These are phyloP conservation scores for Arbutus unedo DNA, from an alignment of 148 eudicot genomes.

Conservation along the genomic window DNA sequence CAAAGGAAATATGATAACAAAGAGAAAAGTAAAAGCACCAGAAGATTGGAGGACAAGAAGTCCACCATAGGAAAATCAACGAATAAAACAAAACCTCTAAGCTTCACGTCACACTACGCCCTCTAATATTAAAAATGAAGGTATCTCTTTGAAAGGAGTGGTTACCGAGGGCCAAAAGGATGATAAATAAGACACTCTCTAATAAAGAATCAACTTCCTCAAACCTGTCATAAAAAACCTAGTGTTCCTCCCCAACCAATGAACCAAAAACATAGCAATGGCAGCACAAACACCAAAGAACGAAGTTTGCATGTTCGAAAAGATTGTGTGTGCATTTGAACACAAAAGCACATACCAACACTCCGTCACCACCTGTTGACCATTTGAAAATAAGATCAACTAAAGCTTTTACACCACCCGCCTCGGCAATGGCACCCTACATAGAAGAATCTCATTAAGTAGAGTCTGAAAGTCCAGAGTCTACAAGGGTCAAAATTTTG, in stretches of 20 bases:
- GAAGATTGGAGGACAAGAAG: neutral
- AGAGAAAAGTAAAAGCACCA: neutral
- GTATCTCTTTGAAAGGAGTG: neutral
- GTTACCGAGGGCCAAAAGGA: neutral
- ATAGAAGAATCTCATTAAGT: constrained; percentile 15
- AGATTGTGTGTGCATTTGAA: neutral
- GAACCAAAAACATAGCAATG: neutral
- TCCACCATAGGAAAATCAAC: neutral
- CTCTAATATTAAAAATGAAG: neutral
- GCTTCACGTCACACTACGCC: neutral
- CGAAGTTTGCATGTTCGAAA: neutral
- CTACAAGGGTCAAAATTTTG: neutral
- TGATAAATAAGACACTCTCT: neutral
- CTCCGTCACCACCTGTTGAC: constrained; percentile 89
- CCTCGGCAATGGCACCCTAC: constrained; percentile 93
- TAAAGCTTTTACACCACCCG: constrained; percentile 86
- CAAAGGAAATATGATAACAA: neutral
- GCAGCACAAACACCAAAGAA: neutral
- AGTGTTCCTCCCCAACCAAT: neutral
- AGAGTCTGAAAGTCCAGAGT: neutral
- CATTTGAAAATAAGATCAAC: constrained; percentile 94
- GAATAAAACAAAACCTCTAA: neutral
- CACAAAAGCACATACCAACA: constrained; percentile 59
- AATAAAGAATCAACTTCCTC: neutral
- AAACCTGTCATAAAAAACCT: neutral